These are phyloP conservation scores for Falciphora oryzae DNA, from an alignment of 2,329 filamentous ascomycete species.

Conservation along the genomic window DNA sequence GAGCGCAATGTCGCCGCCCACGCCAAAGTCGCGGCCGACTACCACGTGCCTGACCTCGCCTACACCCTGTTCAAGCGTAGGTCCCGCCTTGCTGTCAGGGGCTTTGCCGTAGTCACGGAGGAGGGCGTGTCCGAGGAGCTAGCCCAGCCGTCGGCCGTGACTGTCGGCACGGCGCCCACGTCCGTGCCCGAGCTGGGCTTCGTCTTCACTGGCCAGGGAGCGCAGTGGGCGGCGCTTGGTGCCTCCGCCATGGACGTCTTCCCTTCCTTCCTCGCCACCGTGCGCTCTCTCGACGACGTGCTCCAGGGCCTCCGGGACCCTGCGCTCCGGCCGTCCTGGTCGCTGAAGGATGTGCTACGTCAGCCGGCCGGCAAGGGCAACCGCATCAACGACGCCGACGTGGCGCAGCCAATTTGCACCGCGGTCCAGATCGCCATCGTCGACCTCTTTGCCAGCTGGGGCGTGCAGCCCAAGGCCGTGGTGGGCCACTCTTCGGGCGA, in stretches of 20 bases:
- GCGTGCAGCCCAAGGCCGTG: conserved; percentile 24
- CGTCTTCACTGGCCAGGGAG: conserved; percentile 33
- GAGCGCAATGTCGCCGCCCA: too few species aligned
- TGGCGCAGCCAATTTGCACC: conserved; percentile 28
- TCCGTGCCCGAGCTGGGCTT: not conserved
- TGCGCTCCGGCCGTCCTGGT: not conserved
- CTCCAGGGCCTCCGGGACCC: conserved; percentile 11
- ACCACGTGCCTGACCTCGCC: not conserved
- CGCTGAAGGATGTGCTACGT: not conserved
- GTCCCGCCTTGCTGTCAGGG: too few species aligned
- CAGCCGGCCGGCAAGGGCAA: not conserved
- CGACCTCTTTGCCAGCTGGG: conserved; percentile 27
- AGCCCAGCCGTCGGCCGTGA: too few species aligned
- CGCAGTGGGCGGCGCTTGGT: conserved; percentile 31
- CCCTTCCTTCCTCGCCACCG: not conserved
- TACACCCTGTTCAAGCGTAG: too few species aligned
- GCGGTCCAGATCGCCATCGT: conserved; percentile 35
- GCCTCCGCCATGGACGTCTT: conserved; percentile 9
- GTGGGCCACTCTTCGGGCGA: conserved; percentile 43
- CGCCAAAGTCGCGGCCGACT: not conserved
- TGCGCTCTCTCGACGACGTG: not conserved
- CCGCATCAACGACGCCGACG: conserved; percentile 15
- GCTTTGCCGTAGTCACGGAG: too few species aligned
- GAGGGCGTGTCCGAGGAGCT: too few species aligned
- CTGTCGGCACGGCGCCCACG: too few species aligned